Conservation (phyloP, 2,329 filamentous ascomycete species). For the Cladophialophora bantiana region DNA sequence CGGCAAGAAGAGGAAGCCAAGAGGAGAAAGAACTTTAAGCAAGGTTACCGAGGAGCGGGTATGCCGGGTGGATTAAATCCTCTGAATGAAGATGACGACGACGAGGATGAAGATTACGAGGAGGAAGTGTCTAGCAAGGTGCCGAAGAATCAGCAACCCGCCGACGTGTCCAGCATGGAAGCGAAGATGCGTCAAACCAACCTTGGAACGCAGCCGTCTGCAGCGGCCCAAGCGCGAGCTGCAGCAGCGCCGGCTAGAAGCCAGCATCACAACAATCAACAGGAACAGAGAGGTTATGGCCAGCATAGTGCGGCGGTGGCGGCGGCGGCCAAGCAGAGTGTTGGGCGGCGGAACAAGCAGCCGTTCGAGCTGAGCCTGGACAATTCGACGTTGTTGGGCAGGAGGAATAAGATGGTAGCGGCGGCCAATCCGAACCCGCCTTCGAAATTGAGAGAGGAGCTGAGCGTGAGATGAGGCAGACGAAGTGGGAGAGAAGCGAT, state of each 20-base stretch:
- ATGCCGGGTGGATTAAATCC: constrained; percentile 66
- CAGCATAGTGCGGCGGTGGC: constrained; percentile 87
- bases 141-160: constrained; percentile 66
- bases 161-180: constrained; percentile 76
- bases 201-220: constrained; percentile 64
- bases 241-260: constrained; percentile 45
- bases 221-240: constrained; percentile 69
- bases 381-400: constrained; percentile 85
- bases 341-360: constrained; percentile 75
- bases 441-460: constrained; percentile 40
- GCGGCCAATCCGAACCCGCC: constrained; percentile 19
- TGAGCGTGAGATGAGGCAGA: constrained; percentile 36
- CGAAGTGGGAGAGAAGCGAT: background rate
- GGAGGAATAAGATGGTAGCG: constrained; percentile 53
- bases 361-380: constrained; percentile 92
- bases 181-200: constrained; percentile 86
- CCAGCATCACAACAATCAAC: constrained; percentile 51
- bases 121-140: constrained; percentile 64
- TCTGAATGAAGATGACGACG: constrained; percentile 69
- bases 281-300: constrained; percentile 75
- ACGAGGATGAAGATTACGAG: constrained; percentile 68
- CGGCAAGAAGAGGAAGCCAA: constrained; percentile 96
- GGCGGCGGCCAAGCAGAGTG: constrained; percentile 81
- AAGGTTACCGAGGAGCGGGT: constrained; percentile 68
- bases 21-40: constrained; percentile 80